phyloP scores from a whole-genome alignment of 163 green algal species.

The Prototheca wickerhamii region DNA sequence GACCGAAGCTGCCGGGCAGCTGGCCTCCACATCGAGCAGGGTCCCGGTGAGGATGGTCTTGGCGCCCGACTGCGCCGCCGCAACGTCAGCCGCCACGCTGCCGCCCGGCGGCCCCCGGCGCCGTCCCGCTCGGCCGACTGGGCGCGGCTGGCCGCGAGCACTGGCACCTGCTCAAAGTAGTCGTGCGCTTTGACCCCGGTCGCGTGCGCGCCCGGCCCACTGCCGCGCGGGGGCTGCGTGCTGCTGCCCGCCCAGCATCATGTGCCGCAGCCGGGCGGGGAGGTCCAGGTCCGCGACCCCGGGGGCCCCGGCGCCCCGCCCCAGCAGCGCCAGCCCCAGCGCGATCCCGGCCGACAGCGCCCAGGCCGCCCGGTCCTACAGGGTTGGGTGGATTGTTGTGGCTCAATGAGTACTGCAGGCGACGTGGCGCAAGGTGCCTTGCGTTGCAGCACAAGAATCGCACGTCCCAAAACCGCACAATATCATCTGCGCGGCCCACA shows the following conservation, averaged over 20 bases:
- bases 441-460: too few relatives aligned
- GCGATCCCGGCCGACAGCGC: conserved; percentile 79
- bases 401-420: not conserved
- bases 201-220: too few relatives aligned
- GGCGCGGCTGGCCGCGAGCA: not conserved
- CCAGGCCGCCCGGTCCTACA: conserved; percentile 81
- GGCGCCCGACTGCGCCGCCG: conserved; percentile 10
- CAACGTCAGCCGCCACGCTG: conserved; percentile 13
- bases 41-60: conserved; percentile 73
- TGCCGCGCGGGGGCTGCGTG: too few relatives aligned
- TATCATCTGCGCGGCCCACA: not conserved
- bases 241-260: too few relatives aligned
- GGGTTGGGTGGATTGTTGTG: too few relatives aligned
- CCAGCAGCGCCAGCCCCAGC: conserved; percentile 83
- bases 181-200: too few relatives aligned
- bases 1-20: conserved; percentile 70
- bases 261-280: conserved; percentile 62
- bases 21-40: conserved; percentile 72
- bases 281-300: conserved; percentile 70
- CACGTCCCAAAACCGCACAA: not conserved
- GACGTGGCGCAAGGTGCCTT: too few relatives aligned
- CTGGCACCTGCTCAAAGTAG: not conserved
- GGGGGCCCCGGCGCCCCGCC: conserved; percentile 34
- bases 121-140: conserved; percentile 4
- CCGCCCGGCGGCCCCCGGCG: not conserved